Conservation (phyloP, 2,329 filamentous ascomycete genomes). For the Penicillium sp. region DNA sequence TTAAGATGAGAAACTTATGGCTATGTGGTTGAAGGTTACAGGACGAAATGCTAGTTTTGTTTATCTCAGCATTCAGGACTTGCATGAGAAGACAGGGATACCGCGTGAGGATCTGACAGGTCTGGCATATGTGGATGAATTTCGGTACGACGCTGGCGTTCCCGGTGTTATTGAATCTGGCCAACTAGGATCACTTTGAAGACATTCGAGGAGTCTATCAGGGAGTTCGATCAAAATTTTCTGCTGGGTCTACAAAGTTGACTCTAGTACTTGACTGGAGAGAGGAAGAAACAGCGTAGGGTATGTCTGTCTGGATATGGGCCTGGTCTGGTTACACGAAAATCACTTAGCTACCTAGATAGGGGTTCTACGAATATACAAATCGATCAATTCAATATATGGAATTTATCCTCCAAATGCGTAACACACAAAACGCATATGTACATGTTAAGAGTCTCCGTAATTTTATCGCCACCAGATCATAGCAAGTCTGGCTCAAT, state of each 20-base stretch:
- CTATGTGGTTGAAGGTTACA: neutral
- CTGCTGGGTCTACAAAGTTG: neutral
- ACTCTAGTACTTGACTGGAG: neutral
- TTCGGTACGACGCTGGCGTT: neutral
- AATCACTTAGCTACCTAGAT: neutral
- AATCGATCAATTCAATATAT: neutral
- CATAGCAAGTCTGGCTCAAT: constrained; percentile 13
- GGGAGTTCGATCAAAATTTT: neutral
- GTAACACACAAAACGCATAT: neutral
- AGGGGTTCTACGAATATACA: neutral
- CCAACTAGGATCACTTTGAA: neutral
- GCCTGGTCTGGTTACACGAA: neutral
- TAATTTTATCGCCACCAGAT: constrained; percentile 1
- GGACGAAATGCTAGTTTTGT: neutral
- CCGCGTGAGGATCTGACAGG: neutral
- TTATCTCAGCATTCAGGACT: neutral
- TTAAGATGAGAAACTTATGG: too few species aligned
- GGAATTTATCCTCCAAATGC: neutral
- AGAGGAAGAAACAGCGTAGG: neutral
- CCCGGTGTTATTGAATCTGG: neutral
- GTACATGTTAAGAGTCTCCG: constrained; percentile 2
- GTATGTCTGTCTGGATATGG: constrained; percentile 5
- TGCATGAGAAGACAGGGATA: neutral
- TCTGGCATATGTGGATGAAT: neutral
- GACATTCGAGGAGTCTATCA: neutral